Evolutionary conservation across 495 filamentous ascomycete species (phyloP).

Genomic region (Talaromyces thailandensis): DNA sequence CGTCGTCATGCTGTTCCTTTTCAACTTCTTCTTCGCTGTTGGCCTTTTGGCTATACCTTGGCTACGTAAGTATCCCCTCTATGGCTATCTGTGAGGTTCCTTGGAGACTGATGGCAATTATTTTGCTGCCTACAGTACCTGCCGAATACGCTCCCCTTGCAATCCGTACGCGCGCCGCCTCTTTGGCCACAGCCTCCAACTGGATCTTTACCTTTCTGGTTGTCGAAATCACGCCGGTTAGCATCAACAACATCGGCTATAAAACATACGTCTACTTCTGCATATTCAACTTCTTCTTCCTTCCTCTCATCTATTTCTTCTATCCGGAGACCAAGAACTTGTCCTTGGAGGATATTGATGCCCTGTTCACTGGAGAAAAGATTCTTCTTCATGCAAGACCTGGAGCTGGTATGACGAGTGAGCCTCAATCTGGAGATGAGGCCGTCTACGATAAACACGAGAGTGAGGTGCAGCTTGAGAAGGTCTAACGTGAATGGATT

Average conservation of each 20-base stretch:
- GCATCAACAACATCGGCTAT: constrained; percentile 27
- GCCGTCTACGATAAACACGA: not conserved
- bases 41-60: constrained; percentile 26
- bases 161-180: constrained; percentile 24
- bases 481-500: not conserved
- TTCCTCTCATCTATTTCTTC: constrained; percentile 66
- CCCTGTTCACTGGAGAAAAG: constrained; percentile 37
- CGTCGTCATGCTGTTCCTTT: constrained; percentile 26
- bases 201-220: constrained; percentile 33
- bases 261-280: constrained; percentile 41
- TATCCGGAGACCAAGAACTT: constrained; percentile 60
- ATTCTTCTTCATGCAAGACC: not conserved
- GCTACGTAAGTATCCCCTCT: constrained; percentile 18
- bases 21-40: constrained; percentile 29
- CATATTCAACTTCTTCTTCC: constrained; percentile 56
- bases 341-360: constrained; percentile 68
- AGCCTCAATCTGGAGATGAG: not conserved
- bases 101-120: not conserved
- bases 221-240: constrained; percentile 32
- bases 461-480: not conserved
- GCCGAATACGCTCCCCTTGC: constrained; percentile 27
- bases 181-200: constrained; percentile 26
- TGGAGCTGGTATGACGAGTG: not conserved
- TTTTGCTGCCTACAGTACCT: constrained; percentile 14
- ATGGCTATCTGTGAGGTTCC: not conserved